Evolutionary conservation across 257 asterid genomes (phyloP).

Genomic region (Lantana camara): DNA sequence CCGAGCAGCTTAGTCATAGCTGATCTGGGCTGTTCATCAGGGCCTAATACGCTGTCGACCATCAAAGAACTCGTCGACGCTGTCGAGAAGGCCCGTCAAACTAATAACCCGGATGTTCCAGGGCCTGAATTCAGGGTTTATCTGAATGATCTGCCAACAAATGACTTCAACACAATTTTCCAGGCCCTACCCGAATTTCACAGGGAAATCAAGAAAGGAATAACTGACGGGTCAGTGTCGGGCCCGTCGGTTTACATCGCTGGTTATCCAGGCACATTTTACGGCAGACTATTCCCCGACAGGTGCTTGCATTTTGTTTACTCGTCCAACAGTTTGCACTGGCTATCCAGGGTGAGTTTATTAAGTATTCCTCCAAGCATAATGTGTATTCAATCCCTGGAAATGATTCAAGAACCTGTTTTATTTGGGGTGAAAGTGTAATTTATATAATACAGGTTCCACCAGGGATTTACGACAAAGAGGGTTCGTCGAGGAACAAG

Average conservation of each 20-base stretch:
- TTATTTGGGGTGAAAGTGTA: no score
- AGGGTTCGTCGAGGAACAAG: slow-evolving; percentile 50
- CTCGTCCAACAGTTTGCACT: slow-evolving; percentile 74
- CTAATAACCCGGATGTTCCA: not conserved
- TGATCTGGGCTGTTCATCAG: slow-evolving; percentile 77
- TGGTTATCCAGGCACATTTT: slow-evolving; percentile 73
- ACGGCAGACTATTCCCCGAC: slow-evolving; percentile 69
- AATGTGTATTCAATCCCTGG: no score
- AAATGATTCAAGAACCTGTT: no score
- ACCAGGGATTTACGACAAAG: slow-evolving; percentile 39
- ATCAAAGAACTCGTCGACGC: slow-evolving; percentile 46
- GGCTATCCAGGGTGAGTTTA: slow-evolving; percentile 60
- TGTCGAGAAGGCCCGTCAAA: slow-evolving; percentile 30
- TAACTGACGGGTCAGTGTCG: slow-evolving; percentile 20
- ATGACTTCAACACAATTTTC: slow-evolving; percentile 69
- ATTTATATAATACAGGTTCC: no score
- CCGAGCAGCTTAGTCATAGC: slow-evolving; percentile 72
- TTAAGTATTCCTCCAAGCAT: no score
- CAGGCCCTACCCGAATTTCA: slow-evolving; percentile 62
- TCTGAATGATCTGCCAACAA: slow-evolving; percentile 65
- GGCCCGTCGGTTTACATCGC: slow-evolving; percentile 50
- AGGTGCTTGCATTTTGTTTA: slow-evolving; percentile 55
- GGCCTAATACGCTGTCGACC: slow-evolving; percentile 61
- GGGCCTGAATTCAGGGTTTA: slow-evolving; percentile 55
- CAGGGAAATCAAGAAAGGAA: slow-evolving; percentile 36